A percentile compares a stretch with the other conserved stretches of the same genome.
Evolutionary conservation across 2,329 filamentous ascomycete genomes (phyloP).

Genomic region (Fusarium nygamai): DNA sequence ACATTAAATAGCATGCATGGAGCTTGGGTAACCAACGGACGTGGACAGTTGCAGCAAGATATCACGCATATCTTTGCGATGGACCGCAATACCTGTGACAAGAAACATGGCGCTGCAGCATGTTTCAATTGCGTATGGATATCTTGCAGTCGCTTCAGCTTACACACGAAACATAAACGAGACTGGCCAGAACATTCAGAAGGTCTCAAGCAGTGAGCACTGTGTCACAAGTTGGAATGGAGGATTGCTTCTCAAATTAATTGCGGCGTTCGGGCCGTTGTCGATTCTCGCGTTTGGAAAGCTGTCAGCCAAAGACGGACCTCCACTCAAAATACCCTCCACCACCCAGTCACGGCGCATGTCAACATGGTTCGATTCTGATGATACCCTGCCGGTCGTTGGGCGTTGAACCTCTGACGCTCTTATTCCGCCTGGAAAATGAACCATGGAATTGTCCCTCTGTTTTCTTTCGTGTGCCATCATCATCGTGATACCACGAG

Average conservation of each 20-base stretch:
- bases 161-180: background rate
- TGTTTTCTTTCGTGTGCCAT: background rate
- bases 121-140: conserved; percentile 3
- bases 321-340: conserved; percentile 21
- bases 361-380: conserved; percentile 28
- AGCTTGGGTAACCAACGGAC: background rate
- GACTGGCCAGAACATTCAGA: background rate
- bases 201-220: background rate
- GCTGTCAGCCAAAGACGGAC: conserved; percentile 21
- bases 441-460: background rate
- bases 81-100: conserved; percentile 5
- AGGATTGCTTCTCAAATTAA: background rate
- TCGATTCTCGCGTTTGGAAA: conserved; percentile 7
- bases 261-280: conserved; percentile 30
- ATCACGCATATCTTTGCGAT: background rate
- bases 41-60: background rate
- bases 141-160: background rate
- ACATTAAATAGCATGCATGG: conserved; percentile 31
- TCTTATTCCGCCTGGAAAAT: background rate
- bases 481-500: background rate
- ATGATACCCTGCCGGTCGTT: conserved; percentile 27
- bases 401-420: background rate
- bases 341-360: conserved; percentile 25
- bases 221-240: conserved; percentile 20
- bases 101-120: conserved; percentile 4